Conservation (phyloP, 2,329 filamentous ascomycete species). For the Didymella pomorum region DNA sequence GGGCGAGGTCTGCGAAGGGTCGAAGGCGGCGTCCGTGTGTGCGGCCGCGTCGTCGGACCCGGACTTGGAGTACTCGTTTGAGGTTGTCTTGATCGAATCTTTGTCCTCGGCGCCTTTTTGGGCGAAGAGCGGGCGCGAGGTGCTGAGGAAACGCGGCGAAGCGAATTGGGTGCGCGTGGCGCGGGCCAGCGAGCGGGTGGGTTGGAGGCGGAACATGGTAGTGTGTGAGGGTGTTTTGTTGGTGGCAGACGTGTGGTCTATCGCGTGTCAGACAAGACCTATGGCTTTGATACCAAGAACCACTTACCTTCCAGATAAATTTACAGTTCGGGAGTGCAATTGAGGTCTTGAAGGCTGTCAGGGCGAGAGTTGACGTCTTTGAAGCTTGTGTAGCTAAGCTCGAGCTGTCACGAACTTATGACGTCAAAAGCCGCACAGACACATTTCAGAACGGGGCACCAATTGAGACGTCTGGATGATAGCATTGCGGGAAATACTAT, state of each 20-base stretch:
- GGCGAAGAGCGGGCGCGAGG: conserved; percentile 34
- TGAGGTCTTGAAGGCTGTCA: conserved; percentile 1
- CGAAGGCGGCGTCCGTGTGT: conserved; percentile 70
- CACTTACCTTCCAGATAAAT: background rate
- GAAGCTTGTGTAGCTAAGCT: conserved; percentile 17
- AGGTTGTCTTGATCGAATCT: conserved; percentile 69
- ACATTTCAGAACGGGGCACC: background rate
- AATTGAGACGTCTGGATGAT: background rate
- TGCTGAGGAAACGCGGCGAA: conserved; percentile 35
- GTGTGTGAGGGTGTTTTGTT: background rate
- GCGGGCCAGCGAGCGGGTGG: conserved; percentile 33
- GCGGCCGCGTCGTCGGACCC: conserved; percentile 68
- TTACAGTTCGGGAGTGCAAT: conserved; percentile 5
- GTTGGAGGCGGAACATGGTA: conserved; percentile 39
- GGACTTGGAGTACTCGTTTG: conserved; percentile 73
- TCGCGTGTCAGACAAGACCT: background rate
- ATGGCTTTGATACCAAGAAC: background rate
- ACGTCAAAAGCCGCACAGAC: conserved; percentile 15
- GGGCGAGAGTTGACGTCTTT: conserved; percentile 14
- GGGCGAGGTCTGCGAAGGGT: conserved; percentile 72
- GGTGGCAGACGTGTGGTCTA: background rate
- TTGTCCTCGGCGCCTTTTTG: conserved; percentile 58
- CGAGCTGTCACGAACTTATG: conserved; percentile 10
- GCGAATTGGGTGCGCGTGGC: conserved; percentile 21
- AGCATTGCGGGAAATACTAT: background rate